Evolutionary conservation across 257 asterid genomes (phyloP).

Genomic region (Penstemon barbatus): DNA sequence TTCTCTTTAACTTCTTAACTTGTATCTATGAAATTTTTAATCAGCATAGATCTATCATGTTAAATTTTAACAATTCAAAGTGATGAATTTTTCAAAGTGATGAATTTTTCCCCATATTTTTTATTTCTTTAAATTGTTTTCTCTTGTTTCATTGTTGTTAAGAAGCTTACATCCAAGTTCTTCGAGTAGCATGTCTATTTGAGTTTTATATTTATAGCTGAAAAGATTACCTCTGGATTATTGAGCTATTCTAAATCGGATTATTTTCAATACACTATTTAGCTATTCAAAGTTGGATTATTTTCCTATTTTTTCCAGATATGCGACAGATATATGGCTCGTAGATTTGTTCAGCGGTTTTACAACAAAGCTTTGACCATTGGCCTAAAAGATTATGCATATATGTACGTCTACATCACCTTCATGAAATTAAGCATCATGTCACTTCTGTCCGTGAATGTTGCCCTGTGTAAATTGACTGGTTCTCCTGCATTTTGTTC

Average conservation of each 20-base stretch:
- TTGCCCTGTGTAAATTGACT: background rate
- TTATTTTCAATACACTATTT: background rate
- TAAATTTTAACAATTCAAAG: too few species aligned
- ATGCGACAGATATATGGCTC: slow-evolving; percentile 57
- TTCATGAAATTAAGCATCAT: background rate
- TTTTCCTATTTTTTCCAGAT: slow-evolving; percentile 32
- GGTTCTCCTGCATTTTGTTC: slow-evolving; percentile 25
- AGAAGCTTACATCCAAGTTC: background rate
- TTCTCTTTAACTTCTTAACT: background rate
- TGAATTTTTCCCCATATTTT: too few species aligned
- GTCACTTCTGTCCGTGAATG: background rate
- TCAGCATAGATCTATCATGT: too few species aligned
- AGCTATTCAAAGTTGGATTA: background rate
- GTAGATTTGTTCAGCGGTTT: slow-evolving; percentile 46
- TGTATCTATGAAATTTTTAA: background rate
- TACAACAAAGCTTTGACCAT: slow-evolving; percentile 47
- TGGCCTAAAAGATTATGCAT: slow-evolving; percentile 56
- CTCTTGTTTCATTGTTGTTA: background rate
- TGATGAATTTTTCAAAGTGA: too few species aligned
- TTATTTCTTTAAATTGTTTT: background rate
- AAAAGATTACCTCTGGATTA: background rate
- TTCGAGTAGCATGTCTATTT: background rate
- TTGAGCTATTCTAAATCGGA: background rate
- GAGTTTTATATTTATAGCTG: background rate
- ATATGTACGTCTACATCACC: slow-evolving; percentile 38